Evolutionary conservation across 176 grass and related monocot genomes (phyloP), one percentile per base, ranked within the genome.

Genomic region (Themeda triandra): DNA sequence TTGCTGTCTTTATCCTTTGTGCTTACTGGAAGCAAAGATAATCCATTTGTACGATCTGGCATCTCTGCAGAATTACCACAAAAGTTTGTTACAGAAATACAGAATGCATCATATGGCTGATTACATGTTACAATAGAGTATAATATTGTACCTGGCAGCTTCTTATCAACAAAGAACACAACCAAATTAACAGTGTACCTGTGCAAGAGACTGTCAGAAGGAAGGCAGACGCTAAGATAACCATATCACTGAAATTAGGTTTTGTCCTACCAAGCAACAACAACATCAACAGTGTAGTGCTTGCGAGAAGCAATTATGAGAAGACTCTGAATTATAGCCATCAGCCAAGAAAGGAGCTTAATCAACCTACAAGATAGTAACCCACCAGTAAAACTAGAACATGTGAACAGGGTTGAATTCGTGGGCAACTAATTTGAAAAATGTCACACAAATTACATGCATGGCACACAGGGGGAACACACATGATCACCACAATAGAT

Each of bases 131-230:
- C 7, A 80, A 18, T 75, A 71, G 30, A 36, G 28, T 51, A 68
- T 71, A 33, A 81, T 9, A 21, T 48, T 75, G 33, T 87, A 94
- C 96, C 96, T 84, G 92, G 86, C 49, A 99, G 83, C 64, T 89
- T 99, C 71, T 84, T 96, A 82, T 99, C 97, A 86, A 99, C 39
- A 76, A 96, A 96, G 75, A 94, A 99, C 13, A 96, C 92, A 46
- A 96, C 91, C 80, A 99, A 92, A 88, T 92, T 96, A 53, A 99
- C 97, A 60, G 97, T 96, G 86, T 99, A 99, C 97, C 97, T 99
- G 79, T 10, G 19, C 49, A 40, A 87, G 63, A 83, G 53, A 67
- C 19, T 64, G 21, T 82, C 58, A 82, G 54, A 84, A 29, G 1
- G 30, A 90, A 12, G 59, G 31, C 30, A 3, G 19, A 70, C 27